These are phyloP conservation scores for Trichoderma sp. DNA, from an alignment of 2,329 filamentous ascomycete species.

Conservation along the genomic window DNA sequence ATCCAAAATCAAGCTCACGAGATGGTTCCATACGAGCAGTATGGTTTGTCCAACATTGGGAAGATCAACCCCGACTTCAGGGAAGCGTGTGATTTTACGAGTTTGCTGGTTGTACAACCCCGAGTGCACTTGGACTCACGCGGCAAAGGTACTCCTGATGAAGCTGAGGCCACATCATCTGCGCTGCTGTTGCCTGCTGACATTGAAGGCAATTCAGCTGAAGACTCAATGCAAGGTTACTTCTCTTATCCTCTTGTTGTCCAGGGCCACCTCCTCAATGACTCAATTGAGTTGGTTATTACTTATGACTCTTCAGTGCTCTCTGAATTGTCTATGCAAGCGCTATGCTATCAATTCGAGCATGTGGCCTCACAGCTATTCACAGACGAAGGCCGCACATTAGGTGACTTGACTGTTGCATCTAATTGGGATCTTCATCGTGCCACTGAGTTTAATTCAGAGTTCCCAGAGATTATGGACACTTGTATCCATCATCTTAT, in stretches of 20 bases:
- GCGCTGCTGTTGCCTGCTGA: background rate
- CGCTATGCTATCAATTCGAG: conserved; percentile 5
- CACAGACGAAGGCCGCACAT: background rate
- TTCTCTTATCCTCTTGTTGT: conserved; percentile 17
- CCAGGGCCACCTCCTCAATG: background rate
- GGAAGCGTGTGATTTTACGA: conserved; percentile 9
- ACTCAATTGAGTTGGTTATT: background rate
- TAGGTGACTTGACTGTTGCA: background rate
- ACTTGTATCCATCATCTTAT: conserved; percentile 10
- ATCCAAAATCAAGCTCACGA: conserved; percentile 23
- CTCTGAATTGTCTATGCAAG: conserved; percentile 1
- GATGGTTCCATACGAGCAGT: conserved; percentile 27
- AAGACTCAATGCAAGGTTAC: conserved; percentile 12
- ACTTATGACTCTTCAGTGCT: background rate
- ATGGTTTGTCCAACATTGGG: conserved; percentile 21
- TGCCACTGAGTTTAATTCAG: background rate
- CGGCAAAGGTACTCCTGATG: background rate
- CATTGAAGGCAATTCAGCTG: background rate
- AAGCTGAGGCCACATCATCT: background rate
- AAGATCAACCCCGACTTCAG: conserved; percentile 2
- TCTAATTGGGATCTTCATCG: conserved; percentile 10
- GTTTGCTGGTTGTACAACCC: conserved; percentile 11
- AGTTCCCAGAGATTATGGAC: background rate
- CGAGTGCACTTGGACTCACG: background rate
- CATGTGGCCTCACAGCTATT: conserved; percentile 9